phyloP scores from a whole-genome alignment of 2,329 filamentous ascomycete species.

The Penicillium sp. region DNA sequence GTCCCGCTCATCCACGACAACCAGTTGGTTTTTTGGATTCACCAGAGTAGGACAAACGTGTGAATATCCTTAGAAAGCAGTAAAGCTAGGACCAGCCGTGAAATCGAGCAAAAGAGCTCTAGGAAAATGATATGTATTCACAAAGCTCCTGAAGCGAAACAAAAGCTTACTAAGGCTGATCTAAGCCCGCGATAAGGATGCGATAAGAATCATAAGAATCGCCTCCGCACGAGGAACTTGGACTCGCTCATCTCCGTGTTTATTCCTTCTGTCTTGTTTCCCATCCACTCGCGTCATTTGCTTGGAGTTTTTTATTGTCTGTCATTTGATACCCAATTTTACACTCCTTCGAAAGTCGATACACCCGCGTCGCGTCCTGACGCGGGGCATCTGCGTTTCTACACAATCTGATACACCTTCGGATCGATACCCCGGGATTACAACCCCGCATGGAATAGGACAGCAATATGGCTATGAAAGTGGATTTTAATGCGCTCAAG shows the following conservation, averaged over 20 bases:
- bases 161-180: constrained; percentile 10
- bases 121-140: constrained; percentile 6
- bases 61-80: not conserved
- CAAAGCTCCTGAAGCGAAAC: constrained; percentile 13
- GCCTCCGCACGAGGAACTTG: constrained; percentile 15
- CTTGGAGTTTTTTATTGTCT: not conserved
- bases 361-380: not conserved
- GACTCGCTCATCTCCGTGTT: not conserved
- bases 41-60: not conserved
- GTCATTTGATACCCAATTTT: not conserved
- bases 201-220: constrained; percentile 9
- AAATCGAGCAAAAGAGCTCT: constrained; percentile 3
- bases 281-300: not conserved
- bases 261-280: not conserved
- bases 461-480: constrained; percentile 61
- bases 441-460: not conserved
- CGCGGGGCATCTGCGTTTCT: constrained; percentile 4
- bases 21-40: constrained; percentile 18
- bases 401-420: not conserved
- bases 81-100: not conserved
- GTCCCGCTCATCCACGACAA: constrained; percentile 29
- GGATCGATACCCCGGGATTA: not conserved
- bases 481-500: constrained; percentile 64
- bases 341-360: not conserved
- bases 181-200: constrained; percentile 20